Evolutionary conservation across 331 rosid species (phyloP).

Genomic region (Ulmus americana): DNA sequence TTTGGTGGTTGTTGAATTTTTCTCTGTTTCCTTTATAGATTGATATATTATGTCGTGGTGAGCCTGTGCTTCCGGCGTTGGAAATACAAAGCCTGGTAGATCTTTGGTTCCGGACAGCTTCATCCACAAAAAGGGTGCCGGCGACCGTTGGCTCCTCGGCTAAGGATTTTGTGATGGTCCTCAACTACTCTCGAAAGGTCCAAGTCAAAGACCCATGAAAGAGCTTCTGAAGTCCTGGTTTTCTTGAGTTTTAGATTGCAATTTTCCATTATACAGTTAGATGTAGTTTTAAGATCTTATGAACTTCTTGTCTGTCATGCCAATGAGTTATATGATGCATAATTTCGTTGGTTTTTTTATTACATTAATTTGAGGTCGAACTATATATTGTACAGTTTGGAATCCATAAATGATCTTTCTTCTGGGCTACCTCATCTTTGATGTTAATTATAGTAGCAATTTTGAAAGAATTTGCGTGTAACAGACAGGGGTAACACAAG

Average conservation of each 20-base stretch:
- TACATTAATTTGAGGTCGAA: conserved; percentile 18
- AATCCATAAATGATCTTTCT: conserved; percentile 1
- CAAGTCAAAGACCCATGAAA: conserved; percentile 26
- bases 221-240: not conserved
- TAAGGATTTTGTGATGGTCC: conserved; percentile 92
- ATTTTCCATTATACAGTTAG: conserved; percentile 1
- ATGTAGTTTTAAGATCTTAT: not conserved
- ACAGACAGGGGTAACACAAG: too few relatives aligned
- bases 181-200: conserved; percentile 67
- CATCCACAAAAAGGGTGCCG: conserved; percentile 56
- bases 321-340: not conserved
- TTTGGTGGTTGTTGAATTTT: not conserved
- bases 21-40: conserved; percentile 38
- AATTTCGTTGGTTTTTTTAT: conserved; percentile 18
- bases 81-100: conserved; percentile 72
- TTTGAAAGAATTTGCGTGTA: not conserved
- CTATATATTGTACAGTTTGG: conserved; percentile 15
- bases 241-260: not conserved
- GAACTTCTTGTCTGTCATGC: conserved; percentile 3
- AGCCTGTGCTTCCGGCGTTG: conserved; percentile 59
- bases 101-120: conserved; percentile 74
- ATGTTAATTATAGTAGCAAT: not conserved
- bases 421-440: not conserved
- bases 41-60: conserved; percentile 83
- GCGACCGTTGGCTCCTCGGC: conserved; percentile 88